Percentiles rank a stretch among this genome's conserved stretches.
Conservation (phyloP, 73 alveolate species). For the Effrenium voratum region DNA sequence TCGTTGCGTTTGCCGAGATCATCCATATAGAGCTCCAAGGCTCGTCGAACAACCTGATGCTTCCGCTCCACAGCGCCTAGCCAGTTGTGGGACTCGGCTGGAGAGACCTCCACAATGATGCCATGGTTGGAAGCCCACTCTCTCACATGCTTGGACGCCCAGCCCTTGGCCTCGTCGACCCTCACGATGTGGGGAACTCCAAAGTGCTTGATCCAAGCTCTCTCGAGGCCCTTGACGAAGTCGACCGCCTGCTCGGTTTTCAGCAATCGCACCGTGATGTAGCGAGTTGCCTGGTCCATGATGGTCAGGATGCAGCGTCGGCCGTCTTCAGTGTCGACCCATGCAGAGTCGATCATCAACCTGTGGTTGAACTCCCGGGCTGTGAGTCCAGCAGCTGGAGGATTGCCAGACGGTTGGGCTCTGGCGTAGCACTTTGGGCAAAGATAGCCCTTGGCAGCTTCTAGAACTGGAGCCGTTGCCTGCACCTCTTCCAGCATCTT, state of each 20-base stretch:
- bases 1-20: neutral
- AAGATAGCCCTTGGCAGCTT: neutral
- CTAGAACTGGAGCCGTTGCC: neutral
- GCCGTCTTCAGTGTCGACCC: neutral
- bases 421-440: conserved; percentile 3
- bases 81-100: conserved; percentile 27
- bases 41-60: neutral
- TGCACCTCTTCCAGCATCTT: conserved; percentile 5
- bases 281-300: conserved; percentile 32
- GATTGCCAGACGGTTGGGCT: neutral
- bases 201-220: conserved; percentile 39
- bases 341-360: neutral
- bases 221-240: conserved; percentile 21
- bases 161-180: conserved; percentile 2
- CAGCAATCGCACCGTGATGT: neutral
- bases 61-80: neutral
- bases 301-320: conserved; percentile 13
- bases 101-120: too few species aligned
- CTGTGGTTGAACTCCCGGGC: neutral
- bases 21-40: neutral
- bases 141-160: neutral
- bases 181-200: neutral
- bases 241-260: neutral
- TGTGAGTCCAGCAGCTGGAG: neutral
- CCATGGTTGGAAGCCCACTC: neutral